Evolutionary conservation across 768 basidiomycete genomes (phyloP), one percentile per base, ranked within the genome.

Genomic region (Boletus tomentosulus): DNA sequence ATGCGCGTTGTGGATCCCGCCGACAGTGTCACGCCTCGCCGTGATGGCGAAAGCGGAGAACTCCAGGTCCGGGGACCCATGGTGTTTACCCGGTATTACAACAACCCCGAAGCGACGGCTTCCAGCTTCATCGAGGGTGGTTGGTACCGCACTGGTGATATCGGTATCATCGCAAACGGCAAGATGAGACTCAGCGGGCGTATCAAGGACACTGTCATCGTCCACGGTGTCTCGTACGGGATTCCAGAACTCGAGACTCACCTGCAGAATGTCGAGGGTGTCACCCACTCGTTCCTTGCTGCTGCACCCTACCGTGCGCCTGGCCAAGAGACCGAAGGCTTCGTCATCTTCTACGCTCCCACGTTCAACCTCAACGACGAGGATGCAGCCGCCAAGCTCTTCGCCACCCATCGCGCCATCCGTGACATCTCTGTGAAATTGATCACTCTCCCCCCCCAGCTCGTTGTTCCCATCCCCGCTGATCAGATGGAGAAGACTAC

Each of bases 101-200:
- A 71, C 60, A 81, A n/a, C 27, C 27, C 27, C 3, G 27, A 27
- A 27, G 27, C 27, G 27, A 27, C 27, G 27, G 27, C 27, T 27
- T 27, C 27, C 27, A 27, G 27, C 27, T 27, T 27, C 27, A 7
- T 27, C 27, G 27, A 27, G 27, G 27, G 27, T 27, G 27, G 27
- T 27, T 27, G 27, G 27, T 27, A 27, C 6, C 77, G 75, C 58
- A 83, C 82, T n/a, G 83, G 84, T 1, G 84, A 85, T 57, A 65
- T 78, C 6, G 80, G 27, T 27, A 27, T 27, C 27, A 27, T 27
- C 27, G 4, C 3, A 27, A 27, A 27, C 27, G 27, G 27, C 27
- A 27, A 9, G 46, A 63, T 78, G 50, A 66, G 65, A 37, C 59
- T 76, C n/a, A 63, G 72, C 46, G 72, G 73, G 3, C 65, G 74